phyloP scores from a whole-genome alignment of 129 eudicot genomes.

The Chrysanthemum lavandulifolium region DNA sequence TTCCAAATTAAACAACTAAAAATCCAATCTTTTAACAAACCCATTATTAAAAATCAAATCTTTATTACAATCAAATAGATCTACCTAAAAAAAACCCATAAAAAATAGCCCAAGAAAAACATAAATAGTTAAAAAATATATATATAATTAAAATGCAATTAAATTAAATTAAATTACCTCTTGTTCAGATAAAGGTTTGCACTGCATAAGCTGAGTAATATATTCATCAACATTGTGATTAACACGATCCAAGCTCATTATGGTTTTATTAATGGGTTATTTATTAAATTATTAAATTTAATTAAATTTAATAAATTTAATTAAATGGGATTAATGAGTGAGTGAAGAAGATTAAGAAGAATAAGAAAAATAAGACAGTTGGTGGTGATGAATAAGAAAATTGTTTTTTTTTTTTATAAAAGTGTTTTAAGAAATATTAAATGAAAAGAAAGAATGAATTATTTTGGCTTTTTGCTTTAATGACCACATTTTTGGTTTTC shows the following conservation, averaged over 20 bases:
- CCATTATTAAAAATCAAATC: no score
- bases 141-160: not conserved
- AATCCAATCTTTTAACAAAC: not conserved
- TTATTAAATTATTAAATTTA: not conserved
- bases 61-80: conserved; percentile 11
- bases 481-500: conserved; percentile 31
- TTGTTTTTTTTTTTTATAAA: no score
- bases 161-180: conserved; percentile 48
- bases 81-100: conserved; percentile 20
- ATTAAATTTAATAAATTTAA: not conserved
- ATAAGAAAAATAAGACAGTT: conserved; percentile 5
- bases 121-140: not conserved
- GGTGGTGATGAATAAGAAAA: conserved; percentile 13
- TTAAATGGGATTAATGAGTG: conserved; percentile 3
- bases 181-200: conserved; percentile 94
- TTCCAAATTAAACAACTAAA: not conserved
- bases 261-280: conserved; percentile 5
- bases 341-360: conserved; percentile 34
- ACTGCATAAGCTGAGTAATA: conserved; percentile 95
- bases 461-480: conserved; percentile 21
- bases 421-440: not conserved
- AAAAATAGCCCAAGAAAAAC: conserved; percentile 2
- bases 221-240: conserved; percentile 78
- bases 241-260: conserved; percentile 69
- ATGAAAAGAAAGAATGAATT: conserved; percentile 19